Percentiles rank a stretch among this genome's conserved stretches.
phyloP scores from a whole-genome alignment of 2,329 filamentous ascomycete genomes.

The Fusarium sp. region DNA sequence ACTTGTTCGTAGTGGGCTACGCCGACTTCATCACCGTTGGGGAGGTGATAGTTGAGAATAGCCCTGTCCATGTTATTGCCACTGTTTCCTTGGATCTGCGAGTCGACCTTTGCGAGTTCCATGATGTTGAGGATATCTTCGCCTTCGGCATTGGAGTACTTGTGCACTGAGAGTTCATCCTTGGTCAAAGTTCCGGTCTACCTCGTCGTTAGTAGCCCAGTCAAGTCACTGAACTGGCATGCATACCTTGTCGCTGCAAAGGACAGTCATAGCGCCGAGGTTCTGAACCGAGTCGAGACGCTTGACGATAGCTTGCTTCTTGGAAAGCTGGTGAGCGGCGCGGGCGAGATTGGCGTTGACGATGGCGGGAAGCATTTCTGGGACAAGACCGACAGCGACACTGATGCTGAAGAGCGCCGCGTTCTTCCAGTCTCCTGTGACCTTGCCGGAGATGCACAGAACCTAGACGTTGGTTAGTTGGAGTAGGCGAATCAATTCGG shows the following conservation, averaged over 20 bases:
- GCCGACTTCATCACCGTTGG: neutral
- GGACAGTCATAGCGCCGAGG: neutral
- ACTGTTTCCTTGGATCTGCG: neutral
- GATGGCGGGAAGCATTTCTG: neutral
- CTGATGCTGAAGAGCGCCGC: neutral
- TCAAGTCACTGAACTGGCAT: accelerated
- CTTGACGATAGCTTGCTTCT: neutral
- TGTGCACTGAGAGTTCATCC: neutral
- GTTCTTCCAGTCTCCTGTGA: neutral
- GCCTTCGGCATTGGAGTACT: neutral
- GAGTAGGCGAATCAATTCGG: accelerated
- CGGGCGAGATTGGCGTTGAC: conserved; percentile 3
- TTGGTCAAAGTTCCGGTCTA: neutral
- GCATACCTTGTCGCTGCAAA: neutral
- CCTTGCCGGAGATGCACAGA: neutral
- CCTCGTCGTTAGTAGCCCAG: accelerated
- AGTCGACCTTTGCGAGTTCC: conserved; percentile 2
- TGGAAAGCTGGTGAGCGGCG: neutral
- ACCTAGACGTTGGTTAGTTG: neutral
- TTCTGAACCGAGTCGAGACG: conserved; percentile 1
- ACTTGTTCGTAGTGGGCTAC: neutral
- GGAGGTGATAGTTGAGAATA: neutral
- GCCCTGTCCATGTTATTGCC: conserved; percentile 9
- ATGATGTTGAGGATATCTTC: neutral
- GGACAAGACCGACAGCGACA: neutral